Percentiles rank a stretch among this genome's conserved stretches.
phyloP scores from a whole-genome alignment of 306 rosid genomes.

The Ammopiptanthus mongolicus region DNA sequence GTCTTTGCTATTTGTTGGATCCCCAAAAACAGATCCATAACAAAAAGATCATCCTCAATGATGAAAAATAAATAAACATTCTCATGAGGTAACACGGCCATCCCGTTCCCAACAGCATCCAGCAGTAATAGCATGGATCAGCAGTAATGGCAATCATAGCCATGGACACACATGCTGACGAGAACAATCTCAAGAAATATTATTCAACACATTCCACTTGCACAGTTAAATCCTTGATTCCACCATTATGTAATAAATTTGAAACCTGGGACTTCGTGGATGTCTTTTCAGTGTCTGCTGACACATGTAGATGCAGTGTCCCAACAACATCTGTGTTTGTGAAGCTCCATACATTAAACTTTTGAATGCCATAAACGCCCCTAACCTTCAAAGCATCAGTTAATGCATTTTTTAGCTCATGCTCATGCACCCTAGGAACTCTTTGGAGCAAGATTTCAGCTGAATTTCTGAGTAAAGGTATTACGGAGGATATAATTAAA shows the following conservation, averaged over 20 bases:
- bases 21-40: constrained; percentile 7
- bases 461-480: constrained; percentile 84
- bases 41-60: constrained; percentile 1
- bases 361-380: constrained; percentile 65
- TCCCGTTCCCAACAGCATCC: no score
- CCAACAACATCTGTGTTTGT: constrained; percentile 83
- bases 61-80: neutral
- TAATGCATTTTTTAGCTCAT: constrained; percentile 56
- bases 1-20: neutral
- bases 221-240: constrained; percentile 85
- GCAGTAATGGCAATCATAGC: neutral
- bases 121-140: no score
- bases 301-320: constrained; percentile 67
- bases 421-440: constrained; percentile 64
- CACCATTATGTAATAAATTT: constrained; percentile 53
- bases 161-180: constrained; percentile 3
- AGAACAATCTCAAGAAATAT: constrained; percentile 1
- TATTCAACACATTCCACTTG: constrained; percentile 59
- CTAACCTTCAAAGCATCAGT: constrained; percentile 44
- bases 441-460: constrained; percentile 90
- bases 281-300: constrained; percentile 60
- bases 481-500: constrained; percentile 75
- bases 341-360: constrained; percentile 75
- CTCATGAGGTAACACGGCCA: neutral
- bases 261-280: constrained; percentile 53